Evolutionary conservation across 768 basidiomycete species (phyloP).

Genomic region (Epithele typhae): DNA sequence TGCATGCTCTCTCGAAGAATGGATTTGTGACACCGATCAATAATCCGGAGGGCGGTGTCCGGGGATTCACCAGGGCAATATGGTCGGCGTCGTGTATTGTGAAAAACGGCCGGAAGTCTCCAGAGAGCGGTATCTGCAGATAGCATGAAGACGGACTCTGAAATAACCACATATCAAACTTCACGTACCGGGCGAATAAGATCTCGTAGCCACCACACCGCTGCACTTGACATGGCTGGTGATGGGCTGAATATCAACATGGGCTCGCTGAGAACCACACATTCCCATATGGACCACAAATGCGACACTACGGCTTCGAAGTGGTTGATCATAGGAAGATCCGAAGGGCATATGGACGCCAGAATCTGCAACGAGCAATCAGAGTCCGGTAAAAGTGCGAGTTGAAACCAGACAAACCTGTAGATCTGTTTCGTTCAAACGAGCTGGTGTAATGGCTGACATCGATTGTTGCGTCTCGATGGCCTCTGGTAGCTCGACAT

Average conservation of each 20-base stretch:
- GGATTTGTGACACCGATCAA: conserved; percentile 88
- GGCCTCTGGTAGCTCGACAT: conserved; percentile 64
- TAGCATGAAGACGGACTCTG: neutral
- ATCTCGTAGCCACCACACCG: conserved; percentile 90
- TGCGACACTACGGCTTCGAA: conserved; percentile 64
- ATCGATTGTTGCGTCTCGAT: conserved; percentile 63
- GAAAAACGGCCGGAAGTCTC: conserved; percentile 90
- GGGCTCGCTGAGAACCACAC: conserved; percentile 85
- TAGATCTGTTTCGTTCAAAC: conserved; percentile 7
- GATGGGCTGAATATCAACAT: conserved; percentile 78
- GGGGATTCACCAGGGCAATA: conserved; percentile 67
- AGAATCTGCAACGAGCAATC: conserved; percentile 45
- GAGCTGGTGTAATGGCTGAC: conserved; percentile 1
- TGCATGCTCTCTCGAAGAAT: conserved; percentile 72
- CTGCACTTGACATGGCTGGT: conserved; percentile 80
- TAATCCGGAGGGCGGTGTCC: conserved; percentile 73
- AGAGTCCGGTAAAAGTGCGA: neutral
- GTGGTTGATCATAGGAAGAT: conserved; percentile 52
- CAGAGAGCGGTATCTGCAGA: conserved; percentile 70
- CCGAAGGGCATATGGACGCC: conserved; percentile 56
- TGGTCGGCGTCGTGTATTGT: conserved; percentile 95
- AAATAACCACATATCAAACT: neutral
- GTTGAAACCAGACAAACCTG: neutral
- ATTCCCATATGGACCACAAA: conserved; percentile 91
- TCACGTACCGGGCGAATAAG: conserved; percentile 70